Evolutionary conservation across 2,329 filamentous ascomycete genomes (phyloP).

Genomic region (Colletotrichum lini): DNA sequence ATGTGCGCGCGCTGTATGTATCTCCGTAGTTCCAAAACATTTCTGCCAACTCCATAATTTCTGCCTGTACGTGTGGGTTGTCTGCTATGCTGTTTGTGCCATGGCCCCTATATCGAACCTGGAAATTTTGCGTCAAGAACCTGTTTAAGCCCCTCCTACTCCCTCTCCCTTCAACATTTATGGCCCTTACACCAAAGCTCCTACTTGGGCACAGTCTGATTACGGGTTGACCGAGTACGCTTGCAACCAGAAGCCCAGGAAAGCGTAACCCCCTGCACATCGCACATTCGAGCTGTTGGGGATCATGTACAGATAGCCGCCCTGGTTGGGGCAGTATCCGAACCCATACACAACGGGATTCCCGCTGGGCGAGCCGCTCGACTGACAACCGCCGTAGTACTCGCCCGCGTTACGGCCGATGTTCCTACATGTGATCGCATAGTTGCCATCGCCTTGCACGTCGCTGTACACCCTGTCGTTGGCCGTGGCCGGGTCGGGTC

Average conservation of each 20-base stretch:
- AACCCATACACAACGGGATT: slow-evolving; percentile 24
- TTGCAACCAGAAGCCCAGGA: slow-evolving; percentile 14
- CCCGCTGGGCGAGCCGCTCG: slow-evolving; percentile 16
- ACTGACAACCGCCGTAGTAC: slow-evolving; percentile 21
- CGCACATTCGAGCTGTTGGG: slow-evolving; percentile 29
- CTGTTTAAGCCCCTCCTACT: no score
- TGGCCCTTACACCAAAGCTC: not conserved
- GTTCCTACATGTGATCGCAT: slow-evolving; percentile 7
- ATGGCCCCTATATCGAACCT: not conserved
- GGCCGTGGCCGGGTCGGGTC: slow-evolving; percentile 21
- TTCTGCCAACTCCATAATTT: not conserved
- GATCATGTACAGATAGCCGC: slow-evolving; percentile 29
- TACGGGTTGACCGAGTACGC: not conserved
- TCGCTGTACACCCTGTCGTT: slow-evolving; percentile 26
- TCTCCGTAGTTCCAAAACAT: not conserved
- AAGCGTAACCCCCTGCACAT: slow-evolving; percentile 23
- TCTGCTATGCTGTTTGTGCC: not conserved
- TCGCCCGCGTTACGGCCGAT: not conserved
- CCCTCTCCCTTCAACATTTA: not conserved
- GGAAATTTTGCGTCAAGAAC: not conserved
- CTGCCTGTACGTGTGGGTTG: no score
- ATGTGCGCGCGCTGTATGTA: not conserved
- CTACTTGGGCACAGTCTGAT: not conserved
- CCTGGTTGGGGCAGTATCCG: slow-evolving; percentile 28
- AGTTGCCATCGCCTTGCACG: slow-evolving; percentile 6